Evolutionary conservation across 2,329 filamentous ascomycete species (phyloP).

Genomic region (Daldinia sp.): DNA sequence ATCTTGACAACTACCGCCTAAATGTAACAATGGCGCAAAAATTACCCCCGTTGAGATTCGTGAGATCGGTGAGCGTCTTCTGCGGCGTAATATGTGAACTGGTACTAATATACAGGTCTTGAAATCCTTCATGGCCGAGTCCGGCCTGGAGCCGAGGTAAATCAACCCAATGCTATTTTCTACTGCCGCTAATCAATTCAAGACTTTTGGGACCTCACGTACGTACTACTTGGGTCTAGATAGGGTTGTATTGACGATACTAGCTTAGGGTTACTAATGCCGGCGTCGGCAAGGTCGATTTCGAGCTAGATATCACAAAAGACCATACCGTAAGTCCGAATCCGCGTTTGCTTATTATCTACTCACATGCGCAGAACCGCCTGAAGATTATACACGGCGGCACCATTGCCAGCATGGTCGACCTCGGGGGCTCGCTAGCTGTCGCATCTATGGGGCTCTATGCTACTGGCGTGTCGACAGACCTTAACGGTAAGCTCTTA

Average conservation of each 20-base stretch:
- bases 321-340: constrained; percentile 73
- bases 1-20: not conserved
- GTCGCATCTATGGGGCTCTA: constrained; percentile 74
- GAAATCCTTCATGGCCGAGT: constrained; percentile 86
- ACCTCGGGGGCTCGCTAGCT: constrained; percentile 73
- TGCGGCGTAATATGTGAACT: not conserved
- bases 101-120: constrained; percentile 70
- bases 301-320: constrained; percentile 79
- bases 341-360: not conserved
- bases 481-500: constrained; percentile 66
- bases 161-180: constrained; percentile 37
- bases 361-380: constrained; percentile 69
- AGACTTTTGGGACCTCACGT: constrained; percentile 60
- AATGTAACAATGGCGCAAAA: constrained; percentile 44
- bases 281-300: constrained; percentile 75
- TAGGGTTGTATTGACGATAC: constrained; percentile 4
- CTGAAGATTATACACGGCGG: constrained; percentile 82
- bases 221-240: constrained; percentile 28
- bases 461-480: constrained; percentile 73
- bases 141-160: constrained; percentile 89
- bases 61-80: constrained; percentile 67
- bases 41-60: constrained; percentile 71
- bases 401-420: constrained; percentile 81
- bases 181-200: constrained; percentile 2
- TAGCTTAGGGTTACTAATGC: constrained; percentile 77